Percentiles rank a stretch among this genome's conserved stretches.
These are phyloP conservation scores for Neurospora hispaniola DNA, from an alignment of 495 filamentous ascomycete genomes.

Conservation along the genomic window DNA sequence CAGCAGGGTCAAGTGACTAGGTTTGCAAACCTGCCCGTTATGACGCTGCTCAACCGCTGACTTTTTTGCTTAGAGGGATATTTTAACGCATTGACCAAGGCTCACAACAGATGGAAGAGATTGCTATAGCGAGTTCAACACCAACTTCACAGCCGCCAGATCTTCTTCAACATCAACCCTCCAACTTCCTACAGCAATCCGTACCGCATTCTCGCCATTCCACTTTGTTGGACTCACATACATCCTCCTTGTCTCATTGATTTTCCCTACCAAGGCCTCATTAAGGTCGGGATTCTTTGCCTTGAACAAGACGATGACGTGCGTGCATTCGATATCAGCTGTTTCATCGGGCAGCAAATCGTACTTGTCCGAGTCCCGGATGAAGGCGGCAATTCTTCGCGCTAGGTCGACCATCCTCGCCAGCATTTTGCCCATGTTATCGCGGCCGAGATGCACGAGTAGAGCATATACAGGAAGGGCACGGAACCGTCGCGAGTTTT, in stretches of 20 bases:
- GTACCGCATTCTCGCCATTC: conserved; percentile 57
- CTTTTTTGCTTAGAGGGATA: not conserved
- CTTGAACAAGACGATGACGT: conserved; percentile 71
- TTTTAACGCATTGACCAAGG: not conserved
- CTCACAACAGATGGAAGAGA: not conserved
- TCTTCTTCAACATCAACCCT: conserved; percentile 49
- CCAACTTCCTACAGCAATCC: conserved; percentile 84
- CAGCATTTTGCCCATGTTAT: conserved; percentile 63
- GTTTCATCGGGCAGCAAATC: conserved; percentile 49
- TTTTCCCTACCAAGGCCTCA: conserved; percentile 47
- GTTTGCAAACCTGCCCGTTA: not conserved
- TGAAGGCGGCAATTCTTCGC: conserved; percentile 50
- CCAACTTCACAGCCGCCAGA: conserved; percentile 36
- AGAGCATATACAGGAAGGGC: conserved; percentile 82
- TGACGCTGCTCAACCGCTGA: not conserved
- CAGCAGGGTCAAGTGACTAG: not conserved
- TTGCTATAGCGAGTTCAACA: conserved; percentile 23
- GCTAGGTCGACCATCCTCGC: conserved; percentile 61
- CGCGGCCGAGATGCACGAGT: conserved; percentile 60
- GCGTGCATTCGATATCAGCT: conserved; percentile 34
- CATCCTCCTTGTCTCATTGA: conserved; percentile 65
- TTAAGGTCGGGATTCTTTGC: conserved; percentile 63
- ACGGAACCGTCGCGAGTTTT: conserved; percentile 86
- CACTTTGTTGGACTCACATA: conserved; percentile 78
- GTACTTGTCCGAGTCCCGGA: conserved; percentile 48